Percentiles rank a stretch among this genome's conserved stretches.
phyloP scores from a whole-genome alignment of 805 yeast species.

The Suhomyces kilbournensis region DNA sequence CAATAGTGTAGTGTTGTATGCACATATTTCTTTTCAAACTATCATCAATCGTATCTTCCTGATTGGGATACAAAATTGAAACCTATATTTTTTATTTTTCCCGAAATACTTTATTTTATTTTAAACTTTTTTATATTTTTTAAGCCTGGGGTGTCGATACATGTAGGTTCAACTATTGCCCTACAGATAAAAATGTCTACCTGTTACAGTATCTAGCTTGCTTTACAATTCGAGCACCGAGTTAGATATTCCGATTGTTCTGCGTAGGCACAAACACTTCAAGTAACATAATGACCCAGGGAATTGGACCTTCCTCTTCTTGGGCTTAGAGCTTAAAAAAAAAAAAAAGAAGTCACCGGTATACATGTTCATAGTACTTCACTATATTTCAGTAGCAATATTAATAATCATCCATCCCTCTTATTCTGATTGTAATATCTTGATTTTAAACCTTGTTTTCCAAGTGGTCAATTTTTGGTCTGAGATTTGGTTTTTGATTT shows the following conservation, averaged over 20 bases:
- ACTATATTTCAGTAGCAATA: not conserved
- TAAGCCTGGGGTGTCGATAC: not conserved
- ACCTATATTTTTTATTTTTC: not conserved
- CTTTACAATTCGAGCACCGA: conserved; percentile 1
- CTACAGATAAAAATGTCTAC: conserved; percentile 5
- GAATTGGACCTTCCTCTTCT: not conserved
- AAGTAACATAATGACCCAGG: not conserved
- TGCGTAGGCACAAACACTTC: not conserved
- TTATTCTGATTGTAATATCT: not conserved
- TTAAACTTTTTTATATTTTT: not conserved
- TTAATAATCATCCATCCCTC: not conserved
- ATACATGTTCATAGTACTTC: not conserved
- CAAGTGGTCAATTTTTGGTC: not conserved
- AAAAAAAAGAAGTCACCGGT: not conserved
- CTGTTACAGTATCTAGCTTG: conserved; percentile 5
- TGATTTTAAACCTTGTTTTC: not conserved
- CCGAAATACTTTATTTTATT: not conserved
- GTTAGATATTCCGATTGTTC: conserved; percentile 1
- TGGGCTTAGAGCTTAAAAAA: not conserved
- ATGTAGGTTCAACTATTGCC: conserved; percentile 3
- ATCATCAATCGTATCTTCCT: not conserved
- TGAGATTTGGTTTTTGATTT: not conserved
- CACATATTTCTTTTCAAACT: not conserved
- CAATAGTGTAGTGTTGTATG: not conserved
- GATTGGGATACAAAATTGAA: conserved; percentile 1